Percentiles rank a stretch among this genome's conserved stretches.
These are phyloP conservation scores for Saitozyma podzolica DNA, from an alignment of 768 basidiomycete genomes.

Conservation along the genomic window DNA sequence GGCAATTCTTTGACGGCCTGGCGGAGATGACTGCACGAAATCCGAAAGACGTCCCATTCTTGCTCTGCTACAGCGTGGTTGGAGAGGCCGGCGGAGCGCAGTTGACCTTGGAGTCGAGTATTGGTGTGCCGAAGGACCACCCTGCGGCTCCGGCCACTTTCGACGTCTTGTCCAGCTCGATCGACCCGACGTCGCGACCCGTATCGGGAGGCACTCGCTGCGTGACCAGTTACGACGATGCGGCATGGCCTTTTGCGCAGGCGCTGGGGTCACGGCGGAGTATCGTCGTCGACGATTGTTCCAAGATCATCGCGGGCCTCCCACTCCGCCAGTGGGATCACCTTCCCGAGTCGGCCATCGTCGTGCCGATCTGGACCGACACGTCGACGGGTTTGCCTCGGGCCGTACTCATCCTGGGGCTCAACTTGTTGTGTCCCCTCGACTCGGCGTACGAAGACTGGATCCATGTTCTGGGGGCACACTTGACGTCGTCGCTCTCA, in stretches of 20 bases:
- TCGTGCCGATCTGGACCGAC: conserved; percentile 39
- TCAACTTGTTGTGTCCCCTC: conserved; percentile 34
- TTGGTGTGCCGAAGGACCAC: conserved; percentile 22
- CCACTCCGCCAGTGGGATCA: conserved; percentile 40
- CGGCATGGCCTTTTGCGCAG: conserved; percentile 36
- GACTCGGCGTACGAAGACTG: conserved; percentile 42
- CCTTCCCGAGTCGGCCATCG: conserved; percentile 31
- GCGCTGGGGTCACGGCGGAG: conserved; percentile 24
- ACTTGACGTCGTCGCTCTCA: conserved; percentile 19
- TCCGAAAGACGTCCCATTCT: conserved; percentile 28
- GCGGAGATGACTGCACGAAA: conserved; percentile 18
- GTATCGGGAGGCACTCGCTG: conserved; percentile 12
- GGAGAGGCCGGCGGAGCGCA: not conserved
- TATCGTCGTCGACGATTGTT: conserved; percentile 37
- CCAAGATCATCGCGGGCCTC: conserved; percentile 27
- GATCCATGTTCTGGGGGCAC: conserved; percentile 30
- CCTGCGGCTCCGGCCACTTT: conserved; percentile 6
- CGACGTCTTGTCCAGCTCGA: not conserved
- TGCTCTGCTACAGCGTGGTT: conserved; percentile 23
- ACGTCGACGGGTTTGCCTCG: conserved; percentile 31
- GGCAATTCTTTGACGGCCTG: conserved; percentile 17
- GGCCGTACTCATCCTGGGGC: conserved; percentile 34
- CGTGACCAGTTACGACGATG: conserved; percentile 10
- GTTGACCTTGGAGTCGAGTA: conserved; percentile 12
- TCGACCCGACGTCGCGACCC: conserved; percentile 3